Conservation (phyloP, 495 filamentous ascomycete genomes). For the Aspergillus baeticus region DNA sequence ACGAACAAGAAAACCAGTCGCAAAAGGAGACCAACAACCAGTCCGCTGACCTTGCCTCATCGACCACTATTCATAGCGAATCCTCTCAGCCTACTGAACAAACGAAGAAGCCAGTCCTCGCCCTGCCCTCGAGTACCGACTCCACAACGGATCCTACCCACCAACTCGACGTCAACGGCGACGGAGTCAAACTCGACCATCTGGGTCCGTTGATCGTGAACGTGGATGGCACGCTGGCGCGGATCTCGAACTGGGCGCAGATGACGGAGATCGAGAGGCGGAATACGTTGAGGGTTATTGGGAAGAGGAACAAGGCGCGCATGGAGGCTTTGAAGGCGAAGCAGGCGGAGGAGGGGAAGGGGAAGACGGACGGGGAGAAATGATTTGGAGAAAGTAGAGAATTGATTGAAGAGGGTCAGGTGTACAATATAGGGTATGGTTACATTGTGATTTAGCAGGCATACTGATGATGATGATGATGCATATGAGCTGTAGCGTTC, state of each 20-base stretch:
- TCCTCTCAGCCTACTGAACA: neutral
- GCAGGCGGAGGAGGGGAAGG: neutral
- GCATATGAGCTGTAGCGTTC: neutral
- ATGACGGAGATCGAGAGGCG: constrained; percentile 62
- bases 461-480: neutral
- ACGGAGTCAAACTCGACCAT: constrained; percentile 52
- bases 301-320: constrained; percentile 62
- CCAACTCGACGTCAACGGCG: constrained; percentile 48
- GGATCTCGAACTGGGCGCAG: constrained; percentile 65
- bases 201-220: constrained; percentile 70
- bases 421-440: neutral
- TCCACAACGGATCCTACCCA: constrained; percentile 3
- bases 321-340: constrained; percentile 49
- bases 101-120: constrained; percentile 24
- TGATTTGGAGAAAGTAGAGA: neutral
- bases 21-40: constrained; percentile 5
- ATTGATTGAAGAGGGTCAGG: neutral
- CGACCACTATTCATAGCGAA: neutral
- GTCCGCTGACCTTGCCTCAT: neutral
- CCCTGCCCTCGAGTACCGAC: constrained; percentile 23
- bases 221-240: constrained; percentile 60
- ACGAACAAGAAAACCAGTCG: constrained; percentile 9
- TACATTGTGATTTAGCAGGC: neutral
- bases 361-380: neutral
- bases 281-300: constrained; percentile 61